These are phyloP conservation scores for Xylogone sp. DNA, from an alignment of 2,329 filamentous ascomycete genomes.

Conservation along the genomic window DNA sequence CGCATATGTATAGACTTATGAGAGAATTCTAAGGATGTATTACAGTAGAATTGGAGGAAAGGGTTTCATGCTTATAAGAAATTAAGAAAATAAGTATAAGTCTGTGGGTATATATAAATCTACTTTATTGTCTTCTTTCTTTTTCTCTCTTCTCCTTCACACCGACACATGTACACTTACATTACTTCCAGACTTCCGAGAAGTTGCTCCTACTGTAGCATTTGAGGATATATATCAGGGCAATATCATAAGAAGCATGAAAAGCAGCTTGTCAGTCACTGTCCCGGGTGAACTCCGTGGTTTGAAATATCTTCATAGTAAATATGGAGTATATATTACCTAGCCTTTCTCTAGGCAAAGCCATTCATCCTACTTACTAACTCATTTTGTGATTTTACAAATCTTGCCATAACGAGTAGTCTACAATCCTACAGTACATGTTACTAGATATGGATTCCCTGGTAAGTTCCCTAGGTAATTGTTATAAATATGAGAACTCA, in stretches of 20 bases:
- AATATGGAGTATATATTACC: conserved; percentile 53
- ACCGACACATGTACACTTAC: too few species aligned
- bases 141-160: too few species aligned
- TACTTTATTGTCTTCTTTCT: too few species aligned
- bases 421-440: conserved; percentile 67
- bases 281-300: conserved; percentile 76
- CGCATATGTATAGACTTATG: neutral
- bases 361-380: neutral
- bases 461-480: conserved; percentile 14
- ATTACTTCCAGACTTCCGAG: conserved; percentile 65
- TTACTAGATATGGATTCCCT: conserved; percentile 70
- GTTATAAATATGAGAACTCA: neutral
- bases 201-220: conserved; percentile 79
- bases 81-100: conserved; percentile 72
- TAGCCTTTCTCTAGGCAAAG: neutral
- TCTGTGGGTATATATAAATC: conserved; percentile 47
- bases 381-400: conserved; percentile 26
- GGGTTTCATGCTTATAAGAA: conserved; percentile 81
- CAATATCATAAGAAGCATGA: conserved; percentile 62
- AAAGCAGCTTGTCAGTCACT: conserved; percentile 68
- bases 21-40: conserved; percentile 54
- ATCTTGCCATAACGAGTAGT: conserved; percentile 66
- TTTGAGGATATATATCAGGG: conserved; percentile 80
- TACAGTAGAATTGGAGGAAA: conserved; percentile 84
- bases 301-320: conserved; percentile 71